A percentile compares a stretch with the other conserved stretches of the same genome.
phyloP scores from a whole-genome alignment of 164 flowering plant genomes.

The Berberis vulgaris region DNA sequence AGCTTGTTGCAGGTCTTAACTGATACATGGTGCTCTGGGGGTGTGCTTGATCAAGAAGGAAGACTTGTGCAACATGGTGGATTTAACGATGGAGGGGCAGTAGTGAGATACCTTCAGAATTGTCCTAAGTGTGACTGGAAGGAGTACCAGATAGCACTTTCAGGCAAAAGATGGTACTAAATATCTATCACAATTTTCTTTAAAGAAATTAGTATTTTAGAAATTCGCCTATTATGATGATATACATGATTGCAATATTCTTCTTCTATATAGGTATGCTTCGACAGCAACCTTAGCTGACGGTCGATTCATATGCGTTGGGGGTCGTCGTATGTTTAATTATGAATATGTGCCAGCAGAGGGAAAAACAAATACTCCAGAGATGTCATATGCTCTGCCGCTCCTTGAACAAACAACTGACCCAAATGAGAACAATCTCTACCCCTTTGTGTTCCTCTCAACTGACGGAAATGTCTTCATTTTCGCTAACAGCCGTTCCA shows the following conservation, averaged over 20 bases:
- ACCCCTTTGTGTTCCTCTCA: constrained; percentile 70
- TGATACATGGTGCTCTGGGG: constrained; percentile 89
- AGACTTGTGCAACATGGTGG: constrained; percentile 67
- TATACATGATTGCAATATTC: not conserved
- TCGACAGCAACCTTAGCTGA: constrained; percentile 51
- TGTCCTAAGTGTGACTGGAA: constrained; percentile 44
- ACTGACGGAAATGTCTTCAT: constrained; percentile 80
- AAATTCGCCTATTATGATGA: not conserved
- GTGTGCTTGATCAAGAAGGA: constrained; percentile 48
- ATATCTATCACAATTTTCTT: not conserved
- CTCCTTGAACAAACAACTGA: constrained; percentile 52
- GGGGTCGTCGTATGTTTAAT: constrained; percentile 53
- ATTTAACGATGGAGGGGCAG: constrained; percentile 34
- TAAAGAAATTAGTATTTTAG: not conserved
- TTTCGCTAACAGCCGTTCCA: constrained; percentile 70
- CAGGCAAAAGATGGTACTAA: constrained; percentile 52
- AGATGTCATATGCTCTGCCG: constrained; percentile 16
- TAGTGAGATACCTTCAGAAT: constrained; percentile 28
- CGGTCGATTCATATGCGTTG: constrained; percentile 49
- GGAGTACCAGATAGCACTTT: constrained; percentile 34
- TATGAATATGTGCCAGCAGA: constrained; percentile 56
- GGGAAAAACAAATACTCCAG: constrained; percentile 13
- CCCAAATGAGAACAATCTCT: constrained; percentile 63
- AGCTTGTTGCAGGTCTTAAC: constrained; percentile 29
- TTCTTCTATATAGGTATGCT: constrained; percentile 42